Conservation (phyloP, 352 stramenopile species). For the Thraustochytrium striatum region DNA sequence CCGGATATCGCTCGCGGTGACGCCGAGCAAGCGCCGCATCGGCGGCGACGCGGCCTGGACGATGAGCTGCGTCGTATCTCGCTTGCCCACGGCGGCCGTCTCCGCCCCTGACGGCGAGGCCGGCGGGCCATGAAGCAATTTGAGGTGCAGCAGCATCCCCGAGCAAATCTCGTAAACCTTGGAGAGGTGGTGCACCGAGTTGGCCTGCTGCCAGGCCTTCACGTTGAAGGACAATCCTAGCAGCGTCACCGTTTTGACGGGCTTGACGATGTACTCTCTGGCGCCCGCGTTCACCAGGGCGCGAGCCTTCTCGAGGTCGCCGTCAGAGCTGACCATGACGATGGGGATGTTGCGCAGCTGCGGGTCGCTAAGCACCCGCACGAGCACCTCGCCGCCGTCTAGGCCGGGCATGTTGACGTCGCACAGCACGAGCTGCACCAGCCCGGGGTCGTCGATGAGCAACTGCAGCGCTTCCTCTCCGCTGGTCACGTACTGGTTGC, state of each 20-base stretch:
- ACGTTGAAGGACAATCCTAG: conserved; percentile 34
- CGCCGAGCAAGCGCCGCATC: conserved; percentile 21
- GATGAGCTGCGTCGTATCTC: not conserved
- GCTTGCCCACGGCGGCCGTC: not conserved
- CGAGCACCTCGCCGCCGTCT: conserved; percentile 76
- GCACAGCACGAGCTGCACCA: conserved; percentile 77
- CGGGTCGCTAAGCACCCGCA: conserved; percentile 68
- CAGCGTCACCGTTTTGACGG: conserved; percentile 65
- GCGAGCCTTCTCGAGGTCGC: conserved; percentile 73
- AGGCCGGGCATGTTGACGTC: conserved; percentile 81
- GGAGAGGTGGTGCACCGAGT: not conserved
- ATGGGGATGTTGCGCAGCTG: conserved; percentile 73
- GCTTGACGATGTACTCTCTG: conserved; percentile 83
- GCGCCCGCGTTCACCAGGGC: conserved; percentile 57
- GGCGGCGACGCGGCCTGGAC: conserved; percentile 33
- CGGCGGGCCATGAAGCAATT: not conserved
- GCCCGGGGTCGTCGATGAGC: conserved; percentile 66
- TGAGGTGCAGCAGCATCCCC: conserved; percentile 12
- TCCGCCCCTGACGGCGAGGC: no score
- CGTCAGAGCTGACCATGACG: conserved; percentile 80
- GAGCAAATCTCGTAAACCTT: conserved; percentile 38
- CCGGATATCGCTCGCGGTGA: not conserved
- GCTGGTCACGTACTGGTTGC: conserved; percentile 74
- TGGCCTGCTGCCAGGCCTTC: conserved; percentile 8
- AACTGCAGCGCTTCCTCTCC: conserved; percentile 68